Base-by-base conservation (phyloP, 2,329 filamentous ascomycete species). In the Exophiala viscosa region DNA sequence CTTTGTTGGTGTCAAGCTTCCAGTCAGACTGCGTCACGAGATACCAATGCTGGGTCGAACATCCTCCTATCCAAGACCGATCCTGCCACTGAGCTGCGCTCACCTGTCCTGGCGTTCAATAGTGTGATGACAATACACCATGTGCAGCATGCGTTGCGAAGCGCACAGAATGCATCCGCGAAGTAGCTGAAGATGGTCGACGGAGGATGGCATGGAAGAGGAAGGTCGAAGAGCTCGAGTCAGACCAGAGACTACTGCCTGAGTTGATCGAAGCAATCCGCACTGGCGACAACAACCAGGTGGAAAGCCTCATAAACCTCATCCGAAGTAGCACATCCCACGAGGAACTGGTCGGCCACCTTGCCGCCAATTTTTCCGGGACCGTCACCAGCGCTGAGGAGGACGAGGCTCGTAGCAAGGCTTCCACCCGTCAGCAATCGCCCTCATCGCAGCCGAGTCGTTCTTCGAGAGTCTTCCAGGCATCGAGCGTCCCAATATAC, bases 61-160 rank as follows among this genome's bases (percentile, higher is more conserved):
- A 17, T 47, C 18, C 18, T 31, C 20, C 45, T 5, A 47, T 15
- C 15, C 15, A 9, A 15, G 17, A 38, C 13, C 18, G 17, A 38
- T 13, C 20, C 17, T 45, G 11, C 11, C n/a, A 20, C n/a, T n/a
- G 10, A n/a, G 14, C 15, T 5, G 36, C 33, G 35, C 44, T 47
- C 15, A 47, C 44, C 13, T 17, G 31, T 11, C 23, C 14, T 38
- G n/a, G 18, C 18, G 15, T 17, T 28, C 17, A 44, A 50, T 40
- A 55, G 52, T 55, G 52, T 23, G 52, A 55, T 31, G 48, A 55
- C n/a, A 41, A 55, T 14, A 50, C 41, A 7, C 52, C 52, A 18
- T 55, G 52, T 40, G 40, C 48, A 15, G 45, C 44, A 17, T 51
- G 52, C 46, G 33, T 48, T 5, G 28, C 23, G 20, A 55, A 45